Evolutionary conservation across 129 eudicot genomes (phyloP).

Genomic region (Tagetes erecta): DNA sequence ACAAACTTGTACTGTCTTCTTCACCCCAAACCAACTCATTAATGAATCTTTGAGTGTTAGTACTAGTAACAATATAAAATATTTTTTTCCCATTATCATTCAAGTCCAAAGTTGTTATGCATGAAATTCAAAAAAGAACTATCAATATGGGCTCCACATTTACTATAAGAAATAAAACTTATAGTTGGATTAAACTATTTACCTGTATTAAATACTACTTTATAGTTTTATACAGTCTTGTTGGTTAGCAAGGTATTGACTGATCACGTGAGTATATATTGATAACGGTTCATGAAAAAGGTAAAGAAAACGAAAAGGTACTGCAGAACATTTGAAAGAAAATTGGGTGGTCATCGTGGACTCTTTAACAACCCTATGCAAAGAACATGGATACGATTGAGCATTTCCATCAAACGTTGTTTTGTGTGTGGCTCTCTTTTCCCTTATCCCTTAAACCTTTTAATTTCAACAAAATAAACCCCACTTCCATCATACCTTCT

Average conservation of each 20-base stretch:
- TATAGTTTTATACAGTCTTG: neutral
- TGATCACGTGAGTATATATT: neutral
- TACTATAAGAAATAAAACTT: neutral
- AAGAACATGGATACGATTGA: conserved; percentile 49
- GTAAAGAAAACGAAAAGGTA: conserved; percentile 18
- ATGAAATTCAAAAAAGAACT: neutral
- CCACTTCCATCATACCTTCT: conserved; percentile 34
- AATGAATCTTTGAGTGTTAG: neutral
- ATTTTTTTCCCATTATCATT: neutral
- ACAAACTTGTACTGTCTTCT: conserved; percentile 6
- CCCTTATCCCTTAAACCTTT: conserved; percentile 61
- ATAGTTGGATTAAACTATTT: too few relatives aligned
- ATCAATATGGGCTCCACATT: conserved; percentile 13
- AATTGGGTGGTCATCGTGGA: conserved; percentile 82
- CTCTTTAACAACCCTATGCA: conserved; percentile 54
- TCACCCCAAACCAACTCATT: neutral
- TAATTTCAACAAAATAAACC: conserved; percentile 31
- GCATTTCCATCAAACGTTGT: conserved; percentile 47
- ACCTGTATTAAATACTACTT: too few relatives aligned
- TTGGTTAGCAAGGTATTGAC: neutral
- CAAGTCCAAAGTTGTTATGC: neutral
- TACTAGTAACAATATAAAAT: neutral
- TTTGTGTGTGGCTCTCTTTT: conserved; percentile 95
- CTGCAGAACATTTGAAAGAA: conserved; percentile 28
- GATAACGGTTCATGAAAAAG: neutral